A percentile compares a stretch with the other conserved stretches of the same genome.
These are phyloP conservation scores for Aspergillus persii DNA, from an alignment of 2,329 filamentous ascomycete species.

Conservation along the genomic window DNA sequence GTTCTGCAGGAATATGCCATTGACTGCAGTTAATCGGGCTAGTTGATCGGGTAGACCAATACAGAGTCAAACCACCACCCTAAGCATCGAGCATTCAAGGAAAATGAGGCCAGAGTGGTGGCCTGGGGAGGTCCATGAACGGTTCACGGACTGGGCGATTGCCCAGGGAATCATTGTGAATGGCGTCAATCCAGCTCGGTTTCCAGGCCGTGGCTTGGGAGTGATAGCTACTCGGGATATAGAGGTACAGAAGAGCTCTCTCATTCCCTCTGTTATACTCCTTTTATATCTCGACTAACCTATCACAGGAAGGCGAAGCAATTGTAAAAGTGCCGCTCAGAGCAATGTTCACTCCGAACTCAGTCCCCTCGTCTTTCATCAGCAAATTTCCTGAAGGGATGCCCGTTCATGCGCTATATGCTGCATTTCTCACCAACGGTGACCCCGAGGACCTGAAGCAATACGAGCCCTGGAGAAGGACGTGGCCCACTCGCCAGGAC, in stretches of 20 bases:
- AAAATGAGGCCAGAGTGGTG: conserved; percentile 30
- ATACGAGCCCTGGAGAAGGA: conserved; percentile 60
- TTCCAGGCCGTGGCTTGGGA: conserved; percentile 73
- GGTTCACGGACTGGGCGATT: conserved; percentile 67
- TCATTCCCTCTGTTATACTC: background rate
- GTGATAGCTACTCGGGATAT: conserved; percentile 68
- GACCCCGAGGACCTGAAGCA: conserved; percentile 46
- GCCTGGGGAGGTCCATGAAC: conserved; percentile 41
- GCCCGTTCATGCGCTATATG: conserved; percentile 69
- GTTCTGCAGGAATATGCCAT: background rate
- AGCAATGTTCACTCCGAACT: conserved; percentile 64
- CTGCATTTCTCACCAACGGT: conserved; percentile 61
- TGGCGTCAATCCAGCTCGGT: conserved; percentile 63
- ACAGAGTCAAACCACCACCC: background rate
- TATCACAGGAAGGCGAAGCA: conserved; percentile 53
- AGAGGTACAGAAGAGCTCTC: conserved; percentile 49
- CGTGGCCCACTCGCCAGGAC: conserved; percentile 64
- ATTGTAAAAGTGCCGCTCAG: conserved; percentile 65
- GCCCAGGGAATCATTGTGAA: conserved; percentile 64
- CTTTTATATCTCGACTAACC: background rate
- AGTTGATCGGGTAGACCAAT: background rate
- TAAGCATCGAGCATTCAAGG: background rate
- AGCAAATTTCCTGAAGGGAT: conserved; percentile 53
- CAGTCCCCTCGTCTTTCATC: conserved; percentile 55
- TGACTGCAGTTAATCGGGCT: background rate